Base-by-base conservation (phyloP, 164 flowering plant species). In the Warburgia ugandensis region DNA sequence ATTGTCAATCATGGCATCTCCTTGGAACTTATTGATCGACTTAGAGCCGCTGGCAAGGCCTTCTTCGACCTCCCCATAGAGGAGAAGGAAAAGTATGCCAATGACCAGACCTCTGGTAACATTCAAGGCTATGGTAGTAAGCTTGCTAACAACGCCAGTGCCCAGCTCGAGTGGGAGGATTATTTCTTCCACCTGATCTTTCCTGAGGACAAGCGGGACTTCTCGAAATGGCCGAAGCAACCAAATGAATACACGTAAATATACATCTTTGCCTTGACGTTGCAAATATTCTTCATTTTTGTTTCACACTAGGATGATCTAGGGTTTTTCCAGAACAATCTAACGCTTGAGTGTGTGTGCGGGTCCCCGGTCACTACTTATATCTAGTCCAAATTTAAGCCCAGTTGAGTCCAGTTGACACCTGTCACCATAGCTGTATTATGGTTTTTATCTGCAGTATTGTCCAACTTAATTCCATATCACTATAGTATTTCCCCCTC, bases 131-230 rank as follows among this genome's bases (percentile, higher is more conserved):
- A 92, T 36, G 98, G 96, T 0, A 92, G 96, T 73, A 87, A 92
- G 75, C 76, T 92, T 0, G 95, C 94, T 0, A 92, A 85, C 55
- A 81, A 71, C 52, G 81, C 81, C 9, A 67, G 78, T 30, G 95
- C 90, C 3, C 82, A 70, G 61, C 86, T 83, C n/a, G 97, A 91
- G 73, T 91, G 97, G 97, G 92, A 82, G 67, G 98, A 91, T 54
- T 85, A 91, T 50, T 85, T 83, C 69, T 91, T 87, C 66, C 98
- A 91, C 57, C 73, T 73, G 41, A 49, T 67, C 16, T 80, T 29
- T 62, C 96, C 98, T 0, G 94, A 83, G 56, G 82, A 77, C 19
- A 81, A 85, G 66, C 64, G 85, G 2, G 81, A 85, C 49, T 9
- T 88, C 68, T 68, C 95, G 35, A 66, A 78, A 21, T 92, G 98